Evolutionary conservation across 2,329 filamentous ascomycete genomes (phyloP).

Genomic region (Fusarium humuli): DNA sequence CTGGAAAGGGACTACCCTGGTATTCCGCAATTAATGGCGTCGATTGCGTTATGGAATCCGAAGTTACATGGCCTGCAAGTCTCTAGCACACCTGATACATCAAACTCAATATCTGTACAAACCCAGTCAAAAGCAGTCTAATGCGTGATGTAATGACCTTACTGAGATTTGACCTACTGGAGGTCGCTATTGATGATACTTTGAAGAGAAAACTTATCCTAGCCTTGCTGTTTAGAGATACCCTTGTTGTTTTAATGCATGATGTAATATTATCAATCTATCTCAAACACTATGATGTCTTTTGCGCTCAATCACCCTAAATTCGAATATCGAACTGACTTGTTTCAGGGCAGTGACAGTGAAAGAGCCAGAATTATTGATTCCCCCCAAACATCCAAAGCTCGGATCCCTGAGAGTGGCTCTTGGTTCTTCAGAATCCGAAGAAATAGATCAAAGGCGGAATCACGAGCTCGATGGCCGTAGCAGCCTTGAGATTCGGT

Average conservation of each 20-base stretch:
- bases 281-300: no score
- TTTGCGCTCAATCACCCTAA: no score
- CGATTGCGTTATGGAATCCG: not conserved
- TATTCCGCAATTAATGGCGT: not conserved
- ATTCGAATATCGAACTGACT: no score
- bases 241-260: no score
- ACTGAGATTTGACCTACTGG: no score
- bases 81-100: not conserved
- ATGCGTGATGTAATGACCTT: no score
- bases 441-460: not conserved
- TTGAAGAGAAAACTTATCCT: no score
- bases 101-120: no score
- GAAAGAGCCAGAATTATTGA: not conserved
- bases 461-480: not conserved
- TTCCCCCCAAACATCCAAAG: not conserved
- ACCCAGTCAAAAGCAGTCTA: no score
- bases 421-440: not conserved
- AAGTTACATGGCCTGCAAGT: not conserved
- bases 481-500: not conserved
- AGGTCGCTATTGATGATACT: no score
- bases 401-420: fast-evolving
- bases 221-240: no score
- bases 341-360: not conserved
- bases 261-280: no score
- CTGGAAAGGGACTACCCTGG: not conserved